phyloP scores from a whole-genome alignment of 768 basidiomycete genomes.

The Cyclocybe cylindracea region DNA sequence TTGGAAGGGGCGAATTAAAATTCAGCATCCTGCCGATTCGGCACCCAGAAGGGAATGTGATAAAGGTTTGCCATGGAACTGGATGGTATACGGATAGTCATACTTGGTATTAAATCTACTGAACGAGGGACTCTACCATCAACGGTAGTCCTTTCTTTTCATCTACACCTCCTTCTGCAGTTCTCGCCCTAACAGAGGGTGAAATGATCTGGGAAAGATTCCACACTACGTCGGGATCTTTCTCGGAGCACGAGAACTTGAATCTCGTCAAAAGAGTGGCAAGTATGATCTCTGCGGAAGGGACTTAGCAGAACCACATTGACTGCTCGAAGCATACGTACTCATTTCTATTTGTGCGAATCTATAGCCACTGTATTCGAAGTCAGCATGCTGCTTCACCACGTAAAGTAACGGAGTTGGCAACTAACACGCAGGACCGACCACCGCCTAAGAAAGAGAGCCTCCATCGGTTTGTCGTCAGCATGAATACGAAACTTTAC shows the following conservation, averaged over 20 bases:
- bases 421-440: conserved; percentile 53
- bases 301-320: neutral
- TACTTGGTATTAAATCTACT: too few relatives aligned
- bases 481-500: neutral
- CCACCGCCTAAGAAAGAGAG: conserved; percentile 59
- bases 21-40: too few relatives aligned
- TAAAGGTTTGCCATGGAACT: too few relatives aligned
- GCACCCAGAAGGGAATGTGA: too few relatives aligned
- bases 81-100: too few relatives aligned
- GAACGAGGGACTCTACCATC: conserved; percentile 16
- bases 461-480: conserved; percentile 23
- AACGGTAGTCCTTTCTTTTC: conserved; percentile 41
- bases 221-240: conserved; percentile 43
- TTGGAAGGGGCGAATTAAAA: too few relatives aligned
- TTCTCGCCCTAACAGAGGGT: conserved; percentile 33
- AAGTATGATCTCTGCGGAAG: conserved; percentile 38
- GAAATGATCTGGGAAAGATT: conserved; percentile 50
- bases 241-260: conserved; percentile 32
- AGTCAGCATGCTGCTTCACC: neutral
- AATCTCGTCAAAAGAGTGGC: conserved; percentile 36
- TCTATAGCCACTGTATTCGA: conserved; percentile 43
- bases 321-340: conserved; percentile 24
- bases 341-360: conserved; percentile 61
- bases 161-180: conserved; percentile 15
- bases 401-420: neutral